Conservation (phyloP, 352 stramenopile genomes). For the Globisporangium sylvaticum region DNA sequence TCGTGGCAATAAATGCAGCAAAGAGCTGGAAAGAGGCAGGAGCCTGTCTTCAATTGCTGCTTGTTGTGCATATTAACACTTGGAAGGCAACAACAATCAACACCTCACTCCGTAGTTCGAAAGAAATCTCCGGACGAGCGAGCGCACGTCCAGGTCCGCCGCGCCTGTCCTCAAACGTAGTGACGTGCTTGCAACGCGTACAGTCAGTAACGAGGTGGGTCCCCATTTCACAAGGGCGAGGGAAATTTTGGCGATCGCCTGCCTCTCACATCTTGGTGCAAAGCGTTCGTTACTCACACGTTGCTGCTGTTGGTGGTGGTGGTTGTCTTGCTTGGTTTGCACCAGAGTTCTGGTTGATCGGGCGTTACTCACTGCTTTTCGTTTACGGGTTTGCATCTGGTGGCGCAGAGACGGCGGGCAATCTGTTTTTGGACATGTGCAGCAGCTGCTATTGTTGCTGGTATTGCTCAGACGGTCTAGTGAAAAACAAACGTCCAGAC, state of each 20-base stretch:
- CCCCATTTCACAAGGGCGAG: not conserved
- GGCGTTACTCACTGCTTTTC: not conserved
- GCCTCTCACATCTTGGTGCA: slow-evolving; percentile 1
- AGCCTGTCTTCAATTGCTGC: not conserved
- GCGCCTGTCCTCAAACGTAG: not conserved
- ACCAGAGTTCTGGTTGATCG: not conserved
- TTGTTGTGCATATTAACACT: too few species aligned
- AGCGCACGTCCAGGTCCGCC: not conserved
- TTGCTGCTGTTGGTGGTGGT: too few species aligned
- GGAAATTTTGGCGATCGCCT: not conserved
- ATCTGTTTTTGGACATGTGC: not conserved
- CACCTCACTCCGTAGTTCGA: too few species aligned
- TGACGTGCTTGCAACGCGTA: not conserved
- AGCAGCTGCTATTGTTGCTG: not conserved
- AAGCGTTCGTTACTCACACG: not conserved
- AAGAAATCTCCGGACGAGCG: not conserved
- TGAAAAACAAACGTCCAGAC: not conserved
- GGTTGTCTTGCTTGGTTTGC: not conserved
- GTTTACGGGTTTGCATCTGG: slow-evolving; percentile 1
- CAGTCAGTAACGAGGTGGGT: not conserved
- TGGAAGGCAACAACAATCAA: too few species aligned
- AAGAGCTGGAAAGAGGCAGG: not conserved
- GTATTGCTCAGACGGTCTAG: not conserved
- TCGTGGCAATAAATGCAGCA: not conserved
- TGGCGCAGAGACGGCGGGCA: not conserved